Base-by-base conservation (phyloP, 768 basidiomycete species). In the Pleurotus cornucopiae region DNA sequence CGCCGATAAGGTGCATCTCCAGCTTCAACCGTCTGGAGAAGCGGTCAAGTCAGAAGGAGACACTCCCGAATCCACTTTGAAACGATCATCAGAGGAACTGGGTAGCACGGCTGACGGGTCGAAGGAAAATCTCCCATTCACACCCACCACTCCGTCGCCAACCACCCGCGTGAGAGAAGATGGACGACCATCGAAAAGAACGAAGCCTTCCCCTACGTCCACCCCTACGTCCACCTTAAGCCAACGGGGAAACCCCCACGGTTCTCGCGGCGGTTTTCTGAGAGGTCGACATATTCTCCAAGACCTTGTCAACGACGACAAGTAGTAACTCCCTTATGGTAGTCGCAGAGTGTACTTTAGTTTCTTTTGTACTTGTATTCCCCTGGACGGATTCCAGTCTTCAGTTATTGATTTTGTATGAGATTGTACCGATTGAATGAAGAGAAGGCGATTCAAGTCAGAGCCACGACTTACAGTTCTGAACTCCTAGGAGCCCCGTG, bases 1-100 rank as follows among this genome's bases (percentile, higher is more conserved):
- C 11, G 86, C 90, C 1, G 77, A 89, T 57, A 60, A 54, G 23
- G 60, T 77, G 56, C 89, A 91, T 0, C 65, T 64, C 12, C 41
- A 21, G 6, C 26, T 53, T 6, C 48, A 37, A 6, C 23, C 48
- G 20, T 2, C 26, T 49, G n/a, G 26, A 34, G 30, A 34, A 34
- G 30, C 3, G 11, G 30, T 34, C 30, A 34, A 34, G 30, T 34
- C 7, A 2, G 41, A 44, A 6, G 41, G 41, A 11, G 5, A 44
- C 7, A 23, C n/a, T 2, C 11, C 13, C 4, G 20, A 39, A 12
- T 23, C 39, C 39, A n/a, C 21, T 2, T 21, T 53, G 16, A 53
- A 53, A 23, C 51, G 51, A 1, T 7, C 51, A 0, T 53, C 51
- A 13, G 37, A 39, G 21, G 34, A 53, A 2, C 18, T 53, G 7